Evolutionary conservation across 495 filamentous ascomycete species (phyloP), one percentile per base, ranked within the genome.

Genomic region (Hypoxylon cercidicola): DNA sequence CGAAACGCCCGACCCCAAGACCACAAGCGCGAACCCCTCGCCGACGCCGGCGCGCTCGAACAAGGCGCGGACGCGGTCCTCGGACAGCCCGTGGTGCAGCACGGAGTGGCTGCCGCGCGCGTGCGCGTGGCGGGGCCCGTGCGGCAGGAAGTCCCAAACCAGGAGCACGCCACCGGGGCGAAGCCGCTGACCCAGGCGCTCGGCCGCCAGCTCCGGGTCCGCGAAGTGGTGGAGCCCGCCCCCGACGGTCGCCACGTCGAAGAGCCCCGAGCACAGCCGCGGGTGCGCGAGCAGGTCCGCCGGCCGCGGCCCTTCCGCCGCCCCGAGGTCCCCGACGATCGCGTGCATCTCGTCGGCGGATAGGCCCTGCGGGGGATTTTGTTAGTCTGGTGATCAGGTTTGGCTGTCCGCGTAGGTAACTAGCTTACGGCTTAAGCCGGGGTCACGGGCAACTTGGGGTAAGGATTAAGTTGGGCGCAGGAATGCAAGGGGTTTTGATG

Each of bases 211-310:
- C 3, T 74, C 75, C 0, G 88, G 85, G 59, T 88, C 75, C 48
- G 87, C 82, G 60, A 93, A 90, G 68, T 93, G 90, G 71, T 93
- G 90, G 64, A 92, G 82, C 1, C 85, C 90, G 54, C 86, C 80
- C 19, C 89, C 86, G 25, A 92, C 81, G 13, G 82, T 81, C 4
- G 85, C 84, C 25, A 92, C 52, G 62, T 91, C 88, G 66, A 92
- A 90, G 48, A n/a, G n/a, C n/a, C n/a, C 84, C 70, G 58, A 70
- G n/a, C n/a, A 79, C 69, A 82, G 87, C 19, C 84, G 81, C 0
- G 84, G 75, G 0, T 70, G 72, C 2, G 76, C 66, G 18, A 88
- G 73, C 5, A 64, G 60, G 16, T 59, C 55, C 4, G 81, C 65
- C 1, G 76, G 74, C 62, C 58, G 63, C 5, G 80, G 69, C 11